Base-by-base conservation (phyloP, 768 basidiomycete genomes). In the Trametes sanguinea region DNA sequence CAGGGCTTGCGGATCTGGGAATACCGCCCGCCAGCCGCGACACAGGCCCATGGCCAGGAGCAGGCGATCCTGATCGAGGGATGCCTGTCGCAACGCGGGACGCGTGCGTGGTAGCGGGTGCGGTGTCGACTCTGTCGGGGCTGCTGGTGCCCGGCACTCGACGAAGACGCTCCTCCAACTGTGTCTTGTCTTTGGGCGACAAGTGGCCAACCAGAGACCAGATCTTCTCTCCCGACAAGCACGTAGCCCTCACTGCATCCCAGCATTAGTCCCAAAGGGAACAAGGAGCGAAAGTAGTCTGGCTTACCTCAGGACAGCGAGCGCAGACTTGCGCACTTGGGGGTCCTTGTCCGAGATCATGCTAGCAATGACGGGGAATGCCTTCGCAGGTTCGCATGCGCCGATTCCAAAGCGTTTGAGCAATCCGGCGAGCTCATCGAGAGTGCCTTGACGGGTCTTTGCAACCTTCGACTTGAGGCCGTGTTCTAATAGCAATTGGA, bases 281-380 rank as follows among this genome's bases (percentile, higher is more conserved):
- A 6, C 7, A n/a, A 37, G 7, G 29, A 3, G 22, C 22, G 39
- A n/a, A 46, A 45, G 9, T 60, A 48, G 29, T 2, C 27, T 50
- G 29, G 56, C n/a, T 76, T 79, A 90, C 94, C 94, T 89, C 52
- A 98, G 78, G 42, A 87, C 82, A 37, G 84, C 83, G 40, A 98
- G 79, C 4, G 94, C 91, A 7, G 95, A 93, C 69, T 91, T 95
- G 10, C 95, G 84, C 46, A 95, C 94, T 59, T 85, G 81, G 1
- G 92, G 86, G 73, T 98, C 96, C 71, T 92, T 93, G 72, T 96
- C 95, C 29, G 89, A 85, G 63, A 97, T 87, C 81, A 90, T 86
- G 0, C 85, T 79, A 6, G 89, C 92, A 51, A 95, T 81, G 35
- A 81, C 68, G 0, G 92, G 86, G 70, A 95, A 89, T 2, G 93